Evolutionary conservation across 371 early-diverging fungal genomes (phyloP), one percentile per base, ranked within the genome.

Genomic region (Actinomortierella ambigua): DNA sequence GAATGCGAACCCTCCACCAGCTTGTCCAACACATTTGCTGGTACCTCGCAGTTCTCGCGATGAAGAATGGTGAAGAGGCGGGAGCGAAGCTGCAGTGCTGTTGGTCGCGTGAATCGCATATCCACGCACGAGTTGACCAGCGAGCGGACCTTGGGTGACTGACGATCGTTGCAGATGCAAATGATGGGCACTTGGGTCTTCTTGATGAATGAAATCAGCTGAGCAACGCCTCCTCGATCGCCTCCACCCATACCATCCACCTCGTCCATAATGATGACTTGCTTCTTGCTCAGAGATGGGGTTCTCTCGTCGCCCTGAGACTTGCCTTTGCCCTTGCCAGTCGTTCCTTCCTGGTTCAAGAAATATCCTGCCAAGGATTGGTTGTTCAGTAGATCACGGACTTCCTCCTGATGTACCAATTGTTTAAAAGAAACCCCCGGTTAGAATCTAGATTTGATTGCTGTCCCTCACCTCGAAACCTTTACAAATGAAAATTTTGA

Each of bases 231-330:
- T 50, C 99, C 99, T 42, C 99, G 90, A 79, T 99, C 99, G 46
- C 98, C 98, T 41, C 89, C 91, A 4, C 97, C 92, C 99, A 99
- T 99, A 29, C 99, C 99, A 79, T 99, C 99, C 0, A 99, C 97
- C 78, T 99, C 99, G 82, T 99, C 99, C 99, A 99, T 99, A 51
- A 99, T 91, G 13, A 99, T 75, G 0, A 96, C 84, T 26, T 83
- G 81, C 50, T 81, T 84, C 52, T 83, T 82, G n/a, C 67, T 68
- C 54, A 65, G 69, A 1, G 76, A 50, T 0, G 63, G 65, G 18
- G 66, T 55, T 20, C 27, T 50, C 3, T 71, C 56, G 6, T 28
- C 39, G 20, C 46, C 18, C 23, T 22, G 28, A 11, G 34, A 34
- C 11, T 34, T 53, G 17, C 3, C 34, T 40, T 34, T 53, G 17